Percentiles rank a stretch among this genome's conserved stretches.
Conservation (phyloP, 2,329 filamentous ascomycete genomes). For the Lecanicillium sp. region DNA sequence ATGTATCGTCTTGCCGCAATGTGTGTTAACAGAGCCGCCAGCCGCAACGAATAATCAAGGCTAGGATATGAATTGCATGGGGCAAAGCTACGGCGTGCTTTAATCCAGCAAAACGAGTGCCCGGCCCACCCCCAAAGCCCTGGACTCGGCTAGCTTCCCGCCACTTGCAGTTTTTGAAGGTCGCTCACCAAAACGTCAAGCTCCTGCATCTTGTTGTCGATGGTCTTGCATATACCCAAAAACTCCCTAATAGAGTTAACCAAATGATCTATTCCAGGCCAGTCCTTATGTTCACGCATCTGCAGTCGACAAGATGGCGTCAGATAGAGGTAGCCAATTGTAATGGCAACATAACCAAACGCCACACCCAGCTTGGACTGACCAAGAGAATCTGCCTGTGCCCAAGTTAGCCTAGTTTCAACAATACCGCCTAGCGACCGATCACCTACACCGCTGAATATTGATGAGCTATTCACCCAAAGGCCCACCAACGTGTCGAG, state of each 20-base stretch:
- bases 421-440: too few species aligned
- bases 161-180: constrained; percentile 13
- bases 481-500: constrained; percentile 53
- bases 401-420: constrained; percentile 10
- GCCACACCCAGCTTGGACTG: constrained; percentile 75
- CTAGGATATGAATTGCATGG: too few species aligned
- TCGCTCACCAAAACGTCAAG: constrained; percentile 29
- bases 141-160: too few species aligned
- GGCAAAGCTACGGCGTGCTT: too few species aligned
- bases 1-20: too few species aligned
- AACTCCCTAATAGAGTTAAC: constrained; percentile 48
- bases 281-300: constrained; percentile 32
- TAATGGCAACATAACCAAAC: constrained; percentile 76
- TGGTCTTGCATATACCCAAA: constrained; percentile 39
- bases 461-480: constrained; percentile 60
- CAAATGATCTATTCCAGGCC: constrained; percentile 35
- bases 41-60: too few species aligned
- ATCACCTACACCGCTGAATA: constrained; percentile 58
- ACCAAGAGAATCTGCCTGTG: constrained; percentile 59
- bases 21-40: too few species aligned
- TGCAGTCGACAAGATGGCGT: constrained; percentile 33
- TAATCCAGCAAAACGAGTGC: too few species aligned
- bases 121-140: too few species aligned
- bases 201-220: constrained; percentile 35
- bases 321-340: constrained; percentile 74